These are phyloP conservation scores for Sphaerulina populicola DNA, from an alignment of 2,329 filamentous ascomycete genomes.

Conservation along the genomic window DNA sequence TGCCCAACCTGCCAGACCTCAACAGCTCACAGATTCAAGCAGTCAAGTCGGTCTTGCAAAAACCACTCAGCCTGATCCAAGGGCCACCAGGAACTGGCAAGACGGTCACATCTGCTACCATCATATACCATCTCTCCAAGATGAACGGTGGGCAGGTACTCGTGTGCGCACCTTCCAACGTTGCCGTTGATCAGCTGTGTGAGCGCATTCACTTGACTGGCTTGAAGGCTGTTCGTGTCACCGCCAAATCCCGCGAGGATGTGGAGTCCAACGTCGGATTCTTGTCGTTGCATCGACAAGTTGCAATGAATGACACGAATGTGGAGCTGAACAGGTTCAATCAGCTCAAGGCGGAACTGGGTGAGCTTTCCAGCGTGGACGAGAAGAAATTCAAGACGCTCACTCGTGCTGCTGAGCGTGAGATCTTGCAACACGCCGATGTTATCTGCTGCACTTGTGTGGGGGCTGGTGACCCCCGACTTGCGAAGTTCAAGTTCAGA, in stretches of 20 bases:
- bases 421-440: slow-evolving; percentile 90
- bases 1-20: slow-evolving; percentile 84
- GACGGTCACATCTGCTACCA: slow-evolving; percentile 95
- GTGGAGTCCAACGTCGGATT: slow-evolving; percentile 98
- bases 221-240: slow-evolving; percentile 91
- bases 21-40: slow-evolving; percentile 94
- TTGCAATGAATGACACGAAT: slow-evolving; percentile 92
- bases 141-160: slow-evolving; percentile 90
- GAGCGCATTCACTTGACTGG: slow-evolving; percentile 93
- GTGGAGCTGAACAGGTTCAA: slow-evolving; percentile 86
- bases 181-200: slow-evolving; percentile 94
- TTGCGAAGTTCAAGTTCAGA: slow-evolving; percentile 95
- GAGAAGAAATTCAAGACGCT: slow-evolving; percentile 98
- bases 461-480: slow-evolving; percentile 86
- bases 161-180: slow-evolving; percentile 95
- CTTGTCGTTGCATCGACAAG: slow-evolving; percentile 89
- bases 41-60: slow-evolving; percentile 89
- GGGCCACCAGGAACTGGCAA: slow-evolving; percentile 96
- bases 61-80: slow-evolving; percentile 90
- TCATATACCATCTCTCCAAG: slow-evolving; percentile 96
- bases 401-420: slow-evolving; percentile 84
- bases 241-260: slow-evolving; percentile 97
- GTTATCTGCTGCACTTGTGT: slow-evolving; percentile 99
- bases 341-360: slow-evolving; percentile 82
- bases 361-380: slow-evolving; percentile 87